These are phyloP conservation scores for Cytospora piceicola DNA, from an alignment of 2,329 filamentous ascomycete genomes.

Conservation along the genomic window DNA sequence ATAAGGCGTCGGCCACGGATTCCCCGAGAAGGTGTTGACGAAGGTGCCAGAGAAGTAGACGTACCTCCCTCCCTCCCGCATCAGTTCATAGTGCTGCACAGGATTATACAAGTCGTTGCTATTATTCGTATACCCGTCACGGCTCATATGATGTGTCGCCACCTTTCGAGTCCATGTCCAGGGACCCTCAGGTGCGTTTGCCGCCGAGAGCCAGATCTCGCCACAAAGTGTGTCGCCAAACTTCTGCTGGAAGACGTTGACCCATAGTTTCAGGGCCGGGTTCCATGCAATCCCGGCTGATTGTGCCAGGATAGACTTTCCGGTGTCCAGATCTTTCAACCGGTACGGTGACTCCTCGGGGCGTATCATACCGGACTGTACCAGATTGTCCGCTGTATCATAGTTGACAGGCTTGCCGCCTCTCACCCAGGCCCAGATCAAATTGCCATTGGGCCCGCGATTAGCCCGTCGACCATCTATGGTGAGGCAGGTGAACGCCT, in stretches of 20 bases:
- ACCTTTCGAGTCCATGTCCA: slow-evolving; percentile 27
- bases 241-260: slow-evolving; percentile 27
- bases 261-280: slow-evolving; percentile 25
- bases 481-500: slow-evolving; percentile 27
- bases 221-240: slow-evolving; percentile 24
- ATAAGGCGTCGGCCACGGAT: slow-evolving; percentile 24
- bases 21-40: slow-evolving; percentile 29
- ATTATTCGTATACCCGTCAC: slow-evolving; percentile 19
- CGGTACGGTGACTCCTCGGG: slow-evolving; percentile 27
- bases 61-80: slow-evolving; percentile 21
- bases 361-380: slow-evolving; percentile 12
- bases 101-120: slow-evolving; percentile 30
- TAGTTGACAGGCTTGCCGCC: slow-evolving; percentile 27
- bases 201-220: slow-evolving; percentile 27
- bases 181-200: slow-evolving; percentile 24
- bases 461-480: slow-evolving; percentile 16
- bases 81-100: slow-evolving; percentile 28
- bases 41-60: slow-evolving; percentile 29
- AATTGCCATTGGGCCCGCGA: slow-evolving; percentile 14
- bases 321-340: slow-evolving; percentile 19
- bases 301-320: slow-evolving; percentile 16
- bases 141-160: slow-evolving; percentile 27
- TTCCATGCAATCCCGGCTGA: slow-evolving; percentile 30
- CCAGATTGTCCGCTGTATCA: slow-evolving; percentile 20
- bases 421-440: slow-evolving; percentile 27